phyloP scores from a whole-genome alignment of 2,329 filamentous ascomycete genomes.

The Coleophoma cylindrospora region DNA sequence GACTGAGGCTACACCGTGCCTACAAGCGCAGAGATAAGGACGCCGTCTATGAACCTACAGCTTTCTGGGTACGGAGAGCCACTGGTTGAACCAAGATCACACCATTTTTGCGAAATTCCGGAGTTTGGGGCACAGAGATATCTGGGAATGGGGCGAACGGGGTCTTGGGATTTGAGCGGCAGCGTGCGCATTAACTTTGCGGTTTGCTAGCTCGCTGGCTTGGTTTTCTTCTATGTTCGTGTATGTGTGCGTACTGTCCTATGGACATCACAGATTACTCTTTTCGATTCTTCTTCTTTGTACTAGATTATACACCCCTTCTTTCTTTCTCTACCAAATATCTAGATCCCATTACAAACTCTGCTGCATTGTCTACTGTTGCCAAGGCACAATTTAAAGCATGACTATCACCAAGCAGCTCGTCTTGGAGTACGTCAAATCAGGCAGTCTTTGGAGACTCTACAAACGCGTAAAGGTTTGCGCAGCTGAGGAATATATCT shows the following conservation, averaged over 20 bases:
- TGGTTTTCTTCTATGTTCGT: background rate
- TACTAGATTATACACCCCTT: background rate
- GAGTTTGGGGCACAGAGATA: background rate
- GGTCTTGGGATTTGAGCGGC: background rate
- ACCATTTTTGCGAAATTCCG: background rate
- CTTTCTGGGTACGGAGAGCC: slow-evolving; percentile 74
- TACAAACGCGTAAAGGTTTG: too few relatives aligned
- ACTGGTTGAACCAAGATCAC: slow-evolving; percentile 45
- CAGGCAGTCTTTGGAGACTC: too few relatives aligned
- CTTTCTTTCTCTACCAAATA: background rate
- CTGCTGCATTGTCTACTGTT: too few relatives aligned
- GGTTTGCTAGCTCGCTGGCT: background rate
- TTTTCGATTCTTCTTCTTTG: background rate
- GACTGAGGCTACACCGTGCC: slow-evolving; percentile 67
- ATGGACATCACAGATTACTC: background rate
- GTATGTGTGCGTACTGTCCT: background rate
- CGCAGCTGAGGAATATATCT: too few relatives aligned
- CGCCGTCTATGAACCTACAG: slow-evolving; percentile 58
- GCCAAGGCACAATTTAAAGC: too few relatives aligned
- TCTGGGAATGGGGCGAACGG: background rate
- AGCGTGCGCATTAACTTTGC: background rate
- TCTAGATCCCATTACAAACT: too few relatives aligned
- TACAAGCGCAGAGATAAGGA: slow-evolving; percentile 71
- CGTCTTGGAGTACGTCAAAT: too few relatives aligned
- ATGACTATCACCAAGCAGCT: too few relatives aligned